Percentiles rank a stretch among this genome's conserved stretches.
phyloP scores from a whole-genome alignment of 108 stramenopile genomes.

The Pseudonitzschia multiseries region DNA sequence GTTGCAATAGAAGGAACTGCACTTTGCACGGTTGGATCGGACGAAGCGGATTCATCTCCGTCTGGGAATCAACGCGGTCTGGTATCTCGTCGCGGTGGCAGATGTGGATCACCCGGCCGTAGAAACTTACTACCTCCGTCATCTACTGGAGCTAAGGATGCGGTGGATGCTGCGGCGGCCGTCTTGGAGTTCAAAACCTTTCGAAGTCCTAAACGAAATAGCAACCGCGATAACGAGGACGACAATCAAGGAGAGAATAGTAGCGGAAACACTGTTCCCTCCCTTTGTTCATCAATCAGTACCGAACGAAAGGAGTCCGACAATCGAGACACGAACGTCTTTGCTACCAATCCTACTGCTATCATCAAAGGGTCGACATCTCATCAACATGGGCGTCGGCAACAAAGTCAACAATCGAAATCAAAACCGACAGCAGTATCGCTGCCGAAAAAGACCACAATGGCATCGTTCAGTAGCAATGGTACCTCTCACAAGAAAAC shows the following conservation, averaged over 20 bases:
- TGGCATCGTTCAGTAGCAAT: not conserved
- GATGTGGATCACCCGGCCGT: conserved; percentile 34
- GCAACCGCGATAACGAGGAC: conserved; percentile 19
- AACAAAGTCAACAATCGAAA: conserved; percentile 12
- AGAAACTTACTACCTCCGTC: not conserved
- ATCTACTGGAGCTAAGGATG: not conserved
- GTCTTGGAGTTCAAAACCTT: conserved; percentile 48
- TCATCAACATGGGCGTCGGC: not conserved
- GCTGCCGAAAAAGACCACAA: not conserved
- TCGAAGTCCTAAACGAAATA: conserved; percentile 38
- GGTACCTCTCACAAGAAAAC: conserved; percentile 16
- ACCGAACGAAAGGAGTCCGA: conserved; percentile 2
- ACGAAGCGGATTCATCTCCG: not conserved
- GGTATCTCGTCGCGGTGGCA: conserved; percentile 39
- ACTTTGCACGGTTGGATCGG: conserved; percentile 4
- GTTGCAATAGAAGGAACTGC: not conserved
- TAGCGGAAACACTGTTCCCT: conserved; percentile 3
- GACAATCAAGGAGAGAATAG: not conserved
- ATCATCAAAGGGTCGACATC: not conserved
- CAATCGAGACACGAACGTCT: not conserved
- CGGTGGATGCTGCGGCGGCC: conserved; percentile 7
- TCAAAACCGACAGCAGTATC: not conserved
- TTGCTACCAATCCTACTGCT: not conserved
- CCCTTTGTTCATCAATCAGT: conserved; percentile 25
- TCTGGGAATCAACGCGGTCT: conserved; percentile 26